Conservation (phyloP, 106 monocot genomes). For the Cymbidium sinense region DNA sequence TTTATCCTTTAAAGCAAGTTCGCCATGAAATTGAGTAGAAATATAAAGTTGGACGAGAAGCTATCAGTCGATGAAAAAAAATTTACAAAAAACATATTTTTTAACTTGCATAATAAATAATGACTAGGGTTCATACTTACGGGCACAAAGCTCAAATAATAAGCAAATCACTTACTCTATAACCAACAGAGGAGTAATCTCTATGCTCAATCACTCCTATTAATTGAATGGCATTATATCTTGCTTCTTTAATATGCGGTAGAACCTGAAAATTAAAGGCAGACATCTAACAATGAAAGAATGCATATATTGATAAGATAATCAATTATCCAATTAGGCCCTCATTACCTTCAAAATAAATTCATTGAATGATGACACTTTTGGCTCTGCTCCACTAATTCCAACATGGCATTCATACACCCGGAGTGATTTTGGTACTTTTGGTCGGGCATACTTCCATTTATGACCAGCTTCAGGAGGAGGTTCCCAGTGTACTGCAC, state of each 20-base stretch:
- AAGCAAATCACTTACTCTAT: conserved; percentile 45
- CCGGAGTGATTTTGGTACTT: conserved; percentile 67
- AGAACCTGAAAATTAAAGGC: conserved; percentile 46
- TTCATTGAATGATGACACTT: conserved; percentile 84
- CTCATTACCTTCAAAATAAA: conserved; percentile 60
- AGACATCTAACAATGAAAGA: background rate
- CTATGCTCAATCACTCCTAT: conserved; percentile 79
- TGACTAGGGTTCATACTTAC: background rate
- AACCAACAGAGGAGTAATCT: conserved; percentile 98
- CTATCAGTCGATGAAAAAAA: background rate
- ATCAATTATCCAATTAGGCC: background rate
- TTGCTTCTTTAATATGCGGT: conserved; percentile 78
- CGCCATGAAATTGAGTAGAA: background rate
- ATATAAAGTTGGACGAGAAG: background rate
- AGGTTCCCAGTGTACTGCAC: conserved; percentile 95
- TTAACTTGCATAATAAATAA: background rate
- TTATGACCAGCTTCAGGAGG: conserved; percentile 70
- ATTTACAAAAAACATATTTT: too few species aligned
- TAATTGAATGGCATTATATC: conserved; percentile 90
- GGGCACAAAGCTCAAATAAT: background rate
- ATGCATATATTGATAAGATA: background rate
- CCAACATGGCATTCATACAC: conserved; percentile 98
- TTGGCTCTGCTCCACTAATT: conserved; percentile 74
- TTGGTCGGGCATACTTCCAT: conserved; percentile 65
- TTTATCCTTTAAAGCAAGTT: background rate